These are phyloP conservation scores for Xylariaceae sp. DNA, from an alignment of 2,329 filamentous ascomycete genomes.

Conservation along the genomic window DNA sequence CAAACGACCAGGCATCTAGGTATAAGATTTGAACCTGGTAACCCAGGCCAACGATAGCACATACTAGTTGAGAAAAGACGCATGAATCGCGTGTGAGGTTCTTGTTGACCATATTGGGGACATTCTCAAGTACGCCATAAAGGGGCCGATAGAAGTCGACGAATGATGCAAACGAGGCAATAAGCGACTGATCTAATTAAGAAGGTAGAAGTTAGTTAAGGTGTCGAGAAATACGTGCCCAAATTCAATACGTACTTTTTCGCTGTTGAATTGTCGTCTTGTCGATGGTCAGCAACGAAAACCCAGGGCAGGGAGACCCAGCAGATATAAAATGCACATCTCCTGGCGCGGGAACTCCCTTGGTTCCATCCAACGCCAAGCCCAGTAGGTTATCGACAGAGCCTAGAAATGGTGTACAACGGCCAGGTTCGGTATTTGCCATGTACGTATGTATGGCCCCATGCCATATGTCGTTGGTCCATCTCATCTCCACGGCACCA, in stretches of 20 bases:
- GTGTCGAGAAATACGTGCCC: not conserved
- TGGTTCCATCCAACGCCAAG: conserved; percentile 49
- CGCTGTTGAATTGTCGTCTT: conserved; percentile 52
- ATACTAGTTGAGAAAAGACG: conserved; percentile 69
- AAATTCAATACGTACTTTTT: conserved; percentile 39
- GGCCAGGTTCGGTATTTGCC: conserved; percentile 53
- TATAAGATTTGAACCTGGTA: conserved; percentile 69
- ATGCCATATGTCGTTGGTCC: conserved; percentile 62
- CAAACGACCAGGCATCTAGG: conserved; percentile 65
- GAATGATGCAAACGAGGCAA: conserved; percentile 70
- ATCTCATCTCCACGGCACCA: conserved; percentile 59
- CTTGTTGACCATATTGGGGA: conserved; percentile 58
- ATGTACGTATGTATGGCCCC: conserved; percentile 68
- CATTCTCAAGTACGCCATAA: conserved; percentile 78
- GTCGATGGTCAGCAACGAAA: conserved; percentile 59
- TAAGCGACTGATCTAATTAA: conserved; percentile 59
- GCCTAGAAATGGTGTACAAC: conserved; percentile 57
- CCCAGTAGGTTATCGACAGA: conserved; percentile 67
- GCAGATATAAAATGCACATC: conserved; percentile 66
- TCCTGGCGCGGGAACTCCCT: conserved; percentile 53
- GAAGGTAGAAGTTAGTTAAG: not conserved
- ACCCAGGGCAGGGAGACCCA: conserved; percentile 75
- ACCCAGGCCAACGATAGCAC: conserved; percentile 67
- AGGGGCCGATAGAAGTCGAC: conserved; percentile 70
- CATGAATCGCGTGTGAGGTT: conserved; percentile 49